Percentiles rank a stretch among this genome's conserved stretches.
phyloP scores from a whole-genome alignment of 2,329 filamentous ascomycete species.

The Diaporthe ilicicola region DNA sequence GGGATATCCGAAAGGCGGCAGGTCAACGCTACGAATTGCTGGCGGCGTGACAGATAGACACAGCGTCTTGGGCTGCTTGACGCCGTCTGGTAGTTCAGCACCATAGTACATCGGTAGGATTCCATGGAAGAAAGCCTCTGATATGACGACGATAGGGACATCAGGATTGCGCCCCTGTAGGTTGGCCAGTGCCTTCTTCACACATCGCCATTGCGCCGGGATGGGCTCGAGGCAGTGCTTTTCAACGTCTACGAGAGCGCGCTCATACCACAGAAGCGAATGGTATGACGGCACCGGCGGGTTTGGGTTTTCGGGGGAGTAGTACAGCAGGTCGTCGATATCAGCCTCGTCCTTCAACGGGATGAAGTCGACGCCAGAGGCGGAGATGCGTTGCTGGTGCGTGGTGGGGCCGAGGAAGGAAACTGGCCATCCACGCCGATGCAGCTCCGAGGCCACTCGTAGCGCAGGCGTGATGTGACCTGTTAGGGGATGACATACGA shows the following conservation, averaged over 20 bases:
- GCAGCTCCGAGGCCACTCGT: slow-evolving; percentile 45
- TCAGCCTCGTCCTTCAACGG: slow-evolving; percentile 44
- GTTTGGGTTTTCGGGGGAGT: slow-evolving; percentile 35
- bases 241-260: slow-evolving; percentile 44
- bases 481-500: slow-evolving; percentile 46
- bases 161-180: slow-evolving; percentile 37
- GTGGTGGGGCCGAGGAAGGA: slow-evolving; percentile 47
- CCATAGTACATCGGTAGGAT: slow-evolving; percentile 45
- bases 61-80: slow-evolving; percentile 38
- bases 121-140: slow-evolving; percentile 48
- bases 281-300: slow-evolving; percentile 39
- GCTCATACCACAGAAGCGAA: slow-evolving; percentile 39
- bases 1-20: slow-evolving; percentile 45
- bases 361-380: slow-evolving; percentile 44
- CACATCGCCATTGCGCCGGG: slow-evolving; percentile 44
- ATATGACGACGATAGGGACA: slow-evolving; percentile 41
- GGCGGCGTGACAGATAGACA: slow-evolving; percentile 49
- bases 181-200: slow-evolving; percentile 39
- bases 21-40: slow-evolving; percentile 44
- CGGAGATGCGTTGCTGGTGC: slow-evolving; percentile 46
- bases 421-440: slow-evolving; percentile 42
- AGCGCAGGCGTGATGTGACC: slow-evolving; percentile 48
- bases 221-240: slow-evolving; percentile 45
- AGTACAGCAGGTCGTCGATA: slow-evolving; percentile 46
- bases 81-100: slow-evolving; percentile 38